A percentile compares a stretch with the other conserved stretches of the same genome.
Conservation (phyloP, 2,329 filamentous ascomycete genomes). For the Cladosporium sp. region DNA sequence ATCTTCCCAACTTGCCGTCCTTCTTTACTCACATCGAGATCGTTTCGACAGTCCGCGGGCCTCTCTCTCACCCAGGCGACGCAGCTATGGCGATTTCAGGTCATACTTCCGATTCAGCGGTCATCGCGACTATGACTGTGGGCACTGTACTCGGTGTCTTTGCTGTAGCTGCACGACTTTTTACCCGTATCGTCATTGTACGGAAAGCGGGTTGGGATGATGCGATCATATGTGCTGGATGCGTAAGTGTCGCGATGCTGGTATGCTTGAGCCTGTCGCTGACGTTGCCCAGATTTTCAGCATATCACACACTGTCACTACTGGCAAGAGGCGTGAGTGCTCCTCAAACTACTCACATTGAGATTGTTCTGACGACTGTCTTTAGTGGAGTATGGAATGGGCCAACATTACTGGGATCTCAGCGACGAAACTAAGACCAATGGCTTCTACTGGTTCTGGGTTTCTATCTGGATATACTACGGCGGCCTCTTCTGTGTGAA, state of each 20-base stretch:
- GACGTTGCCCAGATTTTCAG: constrained; percentile 3
- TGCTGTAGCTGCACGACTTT: constrained; percentile 20
- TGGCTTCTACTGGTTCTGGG: constrained; percentile 19
- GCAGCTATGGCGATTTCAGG: constrained; percentile 16
- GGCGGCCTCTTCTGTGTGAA: constrained; percentile 18
- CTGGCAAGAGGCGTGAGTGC: neutral
- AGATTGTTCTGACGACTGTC: neutral
- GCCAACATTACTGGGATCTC: constrained; percentile 16
- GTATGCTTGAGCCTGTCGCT: neutral
- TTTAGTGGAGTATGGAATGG: constrained; percentile 19
- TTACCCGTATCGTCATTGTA: constrained; percentile 17
- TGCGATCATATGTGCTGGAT: constrained; percentile 12
- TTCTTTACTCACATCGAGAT: constrained; percentile 8
- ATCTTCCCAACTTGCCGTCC: neutral
- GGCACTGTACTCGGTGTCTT: constrained; percentile 23
- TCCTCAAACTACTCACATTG: neutral
- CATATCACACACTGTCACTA: constrained; percentile 5
- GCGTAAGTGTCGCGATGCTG: neutral
- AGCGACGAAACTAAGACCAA: constrained; percentile 5
- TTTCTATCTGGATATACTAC: constrained; percentile 17
- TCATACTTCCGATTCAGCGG: constrained; percentile 23
- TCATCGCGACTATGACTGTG: constrained; percentile 23
- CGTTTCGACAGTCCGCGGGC: neutral
- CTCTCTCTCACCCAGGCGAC: constrained; percentile 1
- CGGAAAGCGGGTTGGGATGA: constrained; percentile 19